Evolutionary conservation across 2,329 filamentous ascomycete genomes (phyloP).

Genomic region (Plectosphaerella plurivora): DNA sequence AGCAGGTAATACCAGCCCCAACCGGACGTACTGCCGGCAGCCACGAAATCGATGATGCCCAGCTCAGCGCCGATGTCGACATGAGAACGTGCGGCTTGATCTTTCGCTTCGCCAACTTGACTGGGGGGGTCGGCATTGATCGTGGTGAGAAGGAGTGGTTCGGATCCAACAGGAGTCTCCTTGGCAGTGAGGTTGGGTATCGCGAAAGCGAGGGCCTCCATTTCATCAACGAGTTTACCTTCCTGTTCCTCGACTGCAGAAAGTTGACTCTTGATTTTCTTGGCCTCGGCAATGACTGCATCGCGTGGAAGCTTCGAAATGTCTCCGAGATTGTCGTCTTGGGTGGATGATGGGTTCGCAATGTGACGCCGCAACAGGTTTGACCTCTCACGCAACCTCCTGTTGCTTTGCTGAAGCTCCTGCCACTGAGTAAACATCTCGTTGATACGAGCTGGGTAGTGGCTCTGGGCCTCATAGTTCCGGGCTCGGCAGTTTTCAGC

Average conservation of each 20-base stretch:
- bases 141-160: constrained; percentile 64
- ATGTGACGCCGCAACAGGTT: constrained; percentile 60
- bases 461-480: constrained; percentile 64
- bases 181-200: constrained; percentile 83
- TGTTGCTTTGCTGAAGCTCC: constrained; percentile 54
- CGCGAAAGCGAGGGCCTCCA: constrained; percentile 68
- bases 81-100: constrained; percentile 65
- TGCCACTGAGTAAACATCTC: constrained; percentile 54
- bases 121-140: constrained; percentile 67
- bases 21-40: constrained; percentile 74
- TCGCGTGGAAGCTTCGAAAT: constrained; percentile 37
- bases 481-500: constrained; percentile 77
- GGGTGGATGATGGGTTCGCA: constrained; percentile 43
- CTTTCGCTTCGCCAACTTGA: constrained; percentile 19
- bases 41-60: constrained; percentile 85
- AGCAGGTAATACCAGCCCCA: constrained; percentile 98
- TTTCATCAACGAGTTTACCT: constrained; percentile 55
- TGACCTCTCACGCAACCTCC: constrained; percentile 59
- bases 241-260: constrained; percentile 58
- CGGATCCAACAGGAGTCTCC: constrained; percentile 66
- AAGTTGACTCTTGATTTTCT: constrained; percentile 59
- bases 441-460: constrained; percentile 52
- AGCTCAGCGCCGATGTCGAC: constrained; percentile 82
- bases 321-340: constrained; percentile 33
- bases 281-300: constrained; percentile 58